Percentiles rank a stretch among this genome's conserved stretches.
phyloP scores from a whole-genome alignment of 305 asterid species.

The Fraxinus sp. region DNA sequence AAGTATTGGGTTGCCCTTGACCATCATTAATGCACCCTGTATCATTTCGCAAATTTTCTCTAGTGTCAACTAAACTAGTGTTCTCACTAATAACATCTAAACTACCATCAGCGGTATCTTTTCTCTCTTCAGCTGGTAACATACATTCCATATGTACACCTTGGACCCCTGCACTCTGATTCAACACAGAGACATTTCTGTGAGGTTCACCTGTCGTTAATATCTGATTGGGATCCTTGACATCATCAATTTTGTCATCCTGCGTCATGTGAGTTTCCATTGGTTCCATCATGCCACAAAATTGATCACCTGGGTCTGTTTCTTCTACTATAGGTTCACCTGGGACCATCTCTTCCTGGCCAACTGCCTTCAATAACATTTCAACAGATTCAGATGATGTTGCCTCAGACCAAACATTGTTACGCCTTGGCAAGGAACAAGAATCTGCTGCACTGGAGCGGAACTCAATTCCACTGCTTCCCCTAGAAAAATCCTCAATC shows the following conservation, averaged over 20 bases:
- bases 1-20: constrained; percentile 34
- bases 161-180: constrained; percentile 40
- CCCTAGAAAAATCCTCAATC: constrained; percentile 95
- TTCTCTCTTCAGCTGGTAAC: constrained; percentile 36
- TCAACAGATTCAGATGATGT: constrained; percentile 99
- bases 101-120: constrained; percentile 33
- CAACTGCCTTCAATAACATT: constrained; percentile 91
- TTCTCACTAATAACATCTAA: constrained; percentile 35
- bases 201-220: constrained; percentile 40
- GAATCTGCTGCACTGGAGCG: constrained; percentile 79
- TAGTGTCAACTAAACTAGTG: constrained; percentile 29
- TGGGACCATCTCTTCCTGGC: constrained; percentile 85
- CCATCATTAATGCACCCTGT: constrained; percentile 31
- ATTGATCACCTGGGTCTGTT: constrained; percentile 55
- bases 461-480: constrained; percentile 73
- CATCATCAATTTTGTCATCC: constrained; percentile 41
- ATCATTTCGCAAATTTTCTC: constrained; percentile 32
- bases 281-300: constrained; percentile 42
- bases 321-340: constrained; percentile 54
- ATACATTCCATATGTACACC: constrained; percentile 28
- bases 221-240: constrained; percentile 32
- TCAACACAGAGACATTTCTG: constrained; percentile 34
- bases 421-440: constrained; percentile 89
- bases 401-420: constrained; percentile 99
- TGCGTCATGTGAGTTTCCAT: constrained; percentile 41